phyloP scores from a whole-genome alignment of 331 rosid genomes.

The Pyracantha coccinea region DNA sequence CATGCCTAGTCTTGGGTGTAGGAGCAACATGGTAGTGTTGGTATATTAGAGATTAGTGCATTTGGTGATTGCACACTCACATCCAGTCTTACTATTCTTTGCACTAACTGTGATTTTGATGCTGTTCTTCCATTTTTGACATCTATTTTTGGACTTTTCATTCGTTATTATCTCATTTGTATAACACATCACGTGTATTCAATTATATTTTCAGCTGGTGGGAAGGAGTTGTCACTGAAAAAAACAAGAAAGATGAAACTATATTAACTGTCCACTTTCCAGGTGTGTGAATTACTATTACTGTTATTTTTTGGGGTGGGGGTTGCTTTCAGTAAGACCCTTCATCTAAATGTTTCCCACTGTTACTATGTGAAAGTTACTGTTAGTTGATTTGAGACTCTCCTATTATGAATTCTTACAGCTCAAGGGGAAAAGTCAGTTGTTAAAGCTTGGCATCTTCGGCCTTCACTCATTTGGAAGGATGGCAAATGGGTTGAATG shows the following conservation, averaged over 20 bases:
- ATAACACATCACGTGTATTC: conserved; percentile 6
- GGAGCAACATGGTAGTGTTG: not conserved
- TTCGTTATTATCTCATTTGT: not conserved
- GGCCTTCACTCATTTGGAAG: conserved; percentile 87
- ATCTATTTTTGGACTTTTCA: not conserved
- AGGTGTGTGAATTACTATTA: conserved; percentile 28
- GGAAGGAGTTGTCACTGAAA: conserved; percentile 84
- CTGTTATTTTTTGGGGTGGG: not conserved
- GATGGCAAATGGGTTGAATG: conserved; percentile 84
- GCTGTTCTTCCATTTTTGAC: not conserved
- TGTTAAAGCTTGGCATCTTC: conserved; percentile 90
- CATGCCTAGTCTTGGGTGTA: not conserved
- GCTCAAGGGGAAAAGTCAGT: conserved; percentile 69
- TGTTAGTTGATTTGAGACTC: conserved; percentile 10
- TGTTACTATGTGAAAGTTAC: not conserved
- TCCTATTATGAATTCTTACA: conserved; percentile 26
- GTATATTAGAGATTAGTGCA: not conserved
- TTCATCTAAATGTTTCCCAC: not conserved
- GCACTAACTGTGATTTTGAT: not conserved
- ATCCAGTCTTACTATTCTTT: not conserved
- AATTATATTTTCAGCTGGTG: conserved; percentile 65
- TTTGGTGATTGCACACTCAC: not conserved
- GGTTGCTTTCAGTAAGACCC: not conserved
- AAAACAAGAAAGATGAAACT: conserved; percentile 72
- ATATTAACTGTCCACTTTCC: conserved; percentile 69